Evolutionary conservation across 495 filamentous ascomycete genomes (phyloP).

Genomic region (Physcia stellaris): DNA sequence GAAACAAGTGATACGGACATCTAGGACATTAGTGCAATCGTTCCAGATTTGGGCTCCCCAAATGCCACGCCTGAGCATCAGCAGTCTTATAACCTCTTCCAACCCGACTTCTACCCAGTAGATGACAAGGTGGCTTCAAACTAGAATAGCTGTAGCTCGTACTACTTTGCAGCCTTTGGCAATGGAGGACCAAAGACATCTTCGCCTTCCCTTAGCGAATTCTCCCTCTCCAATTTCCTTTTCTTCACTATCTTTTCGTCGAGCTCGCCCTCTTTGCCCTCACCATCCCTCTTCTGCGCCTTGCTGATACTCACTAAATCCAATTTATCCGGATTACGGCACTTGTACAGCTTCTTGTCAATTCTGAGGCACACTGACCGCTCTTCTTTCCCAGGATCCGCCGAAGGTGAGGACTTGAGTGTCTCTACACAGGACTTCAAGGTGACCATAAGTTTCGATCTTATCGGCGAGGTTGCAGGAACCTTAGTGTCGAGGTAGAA

Average conservation of each 20-base stretch:
- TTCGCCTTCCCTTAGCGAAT: constrained; percentile 33
- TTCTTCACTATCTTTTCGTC: constrained; percentile 36
- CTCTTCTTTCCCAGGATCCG: constrained; percentile 26
- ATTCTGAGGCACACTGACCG: constrained; percentile 41
- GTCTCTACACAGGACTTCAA: constrained; percentile 29
- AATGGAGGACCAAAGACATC: constrained; percentile 26
- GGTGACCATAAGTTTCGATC: constrained; percentile 27
- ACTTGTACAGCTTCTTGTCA: constrained; percentile 63
- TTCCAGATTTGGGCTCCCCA: neutral
- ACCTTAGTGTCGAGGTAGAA: constrained; percentile 68
- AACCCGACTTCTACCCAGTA: too few relatives aligned
- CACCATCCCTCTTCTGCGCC: constrained; percentile 29
- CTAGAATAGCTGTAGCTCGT: too few relatives aligned
- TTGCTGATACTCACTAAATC: constrained; percentile 24
- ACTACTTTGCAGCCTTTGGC: too few relatives aligned
- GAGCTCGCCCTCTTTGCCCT: constrained; percentile 8
- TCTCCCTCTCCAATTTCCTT: constrained; percentile 41
- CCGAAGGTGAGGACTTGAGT: constrained; percentile 26
- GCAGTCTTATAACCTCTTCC: neutral
- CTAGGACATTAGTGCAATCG: neutral
- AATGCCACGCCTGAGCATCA: neutral
- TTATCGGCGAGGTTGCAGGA: constrained; percentile 18
- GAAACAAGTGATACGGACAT: too few relatives aligned
- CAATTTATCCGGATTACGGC: constrained; percentile 55
- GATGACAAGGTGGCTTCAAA: too few relatives aligned